phyloP scores from a whole-genome alignment of 1,284 basidiomycete species.

The Ceratobasidium sp. region DNA sequence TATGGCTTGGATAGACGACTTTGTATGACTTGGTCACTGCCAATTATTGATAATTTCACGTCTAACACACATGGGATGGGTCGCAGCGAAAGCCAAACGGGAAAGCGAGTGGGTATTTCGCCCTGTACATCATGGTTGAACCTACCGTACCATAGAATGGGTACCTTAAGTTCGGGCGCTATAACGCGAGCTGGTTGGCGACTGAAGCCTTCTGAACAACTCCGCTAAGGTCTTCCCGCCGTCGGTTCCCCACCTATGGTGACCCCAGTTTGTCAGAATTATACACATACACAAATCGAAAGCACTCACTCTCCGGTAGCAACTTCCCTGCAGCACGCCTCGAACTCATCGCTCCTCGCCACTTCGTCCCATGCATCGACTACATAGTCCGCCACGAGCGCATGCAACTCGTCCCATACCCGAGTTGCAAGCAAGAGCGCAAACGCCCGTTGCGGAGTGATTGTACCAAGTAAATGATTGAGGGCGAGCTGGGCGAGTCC shows the following conservation, averaged over 20 bases:
- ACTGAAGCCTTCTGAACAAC: slow-evolving; percentile 74
- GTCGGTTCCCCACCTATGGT: slow-evolving; percentile 72
- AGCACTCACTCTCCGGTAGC: slow-evolving; percentile 75
- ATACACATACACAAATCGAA: not conserved
- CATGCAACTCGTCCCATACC: slow-evolving; percentile 74
- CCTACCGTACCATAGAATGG: not conserved
- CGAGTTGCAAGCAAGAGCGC: slow-evolving; percentile 76
- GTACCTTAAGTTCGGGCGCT: slow-evolving; percentile 8
- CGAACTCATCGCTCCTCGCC: slow-evolving; percentile 72
- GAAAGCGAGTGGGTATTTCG: too few species aligned
- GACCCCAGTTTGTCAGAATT: not conserved
- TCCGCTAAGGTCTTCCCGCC: slow-evolving; percentile 75
- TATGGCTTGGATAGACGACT: slow-evolving; percentile 33
- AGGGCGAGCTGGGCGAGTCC: slow-evolving; percentile 75
- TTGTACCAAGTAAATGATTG: slow-evolving; percentile 79
- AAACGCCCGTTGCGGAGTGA: slow-evolving; percentile 80
- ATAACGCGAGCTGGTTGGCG: slow-evolving; percentile 53
- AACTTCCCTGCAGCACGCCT: slow-evolving; percentile 75
- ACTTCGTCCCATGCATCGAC: slow-evolving; percentile 80
- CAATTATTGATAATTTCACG: slow-evolving; percentile 44
- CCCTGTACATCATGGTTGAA: too few species aligned
- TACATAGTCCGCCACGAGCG: slow-evolving; percentile 76
- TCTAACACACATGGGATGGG: not conserved
- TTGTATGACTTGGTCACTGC: slow-evolving; percentile 31
- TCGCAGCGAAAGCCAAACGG: not conserved